Conservation (phyloP, 2,329 filamentous ascomycete species). For the Ophiocordyceps polyrhachis-furcata region DNA sequence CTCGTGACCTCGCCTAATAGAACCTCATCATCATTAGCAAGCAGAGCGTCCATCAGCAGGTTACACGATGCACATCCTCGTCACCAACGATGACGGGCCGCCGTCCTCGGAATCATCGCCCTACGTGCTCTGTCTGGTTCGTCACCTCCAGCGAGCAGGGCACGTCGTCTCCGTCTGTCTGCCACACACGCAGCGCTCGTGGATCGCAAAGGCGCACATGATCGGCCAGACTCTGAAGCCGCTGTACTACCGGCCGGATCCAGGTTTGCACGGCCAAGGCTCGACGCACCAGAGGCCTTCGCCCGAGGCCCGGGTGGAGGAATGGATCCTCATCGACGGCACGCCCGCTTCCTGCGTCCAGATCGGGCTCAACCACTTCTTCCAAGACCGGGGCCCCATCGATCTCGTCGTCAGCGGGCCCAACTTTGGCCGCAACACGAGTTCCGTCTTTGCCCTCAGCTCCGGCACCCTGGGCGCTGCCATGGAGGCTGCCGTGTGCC, state of each 20-base stretch:
- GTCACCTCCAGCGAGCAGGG: conserved; percentile 51
- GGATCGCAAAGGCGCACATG: conserved; percentile 97
- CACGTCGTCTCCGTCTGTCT: conserved; percentile 85
- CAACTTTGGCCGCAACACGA: conserved; percentile 71
- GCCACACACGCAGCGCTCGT: conserved; percentile 80
- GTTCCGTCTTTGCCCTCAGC: conserved; percentile 59
- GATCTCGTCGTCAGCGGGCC: conserved; percentile 66
- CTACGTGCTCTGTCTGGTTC: conserved; percentile 58
- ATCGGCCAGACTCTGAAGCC: conserved; percentile 77
- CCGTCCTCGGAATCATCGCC: conserved; percentile 62
- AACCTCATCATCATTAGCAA: not conserved
- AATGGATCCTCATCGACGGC: conserved; percentile 68
- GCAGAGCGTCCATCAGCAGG: not conserved
- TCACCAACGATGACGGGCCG: conserved; percentile 67
- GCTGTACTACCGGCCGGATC: conserved; percentile 55
- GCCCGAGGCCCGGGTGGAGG: conserved; percentile 40
- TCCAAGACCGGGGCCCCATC: conserved; percentile 49
- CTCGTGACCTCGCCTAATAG: too few species aligned
- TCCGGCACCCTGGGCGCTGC: conserved; percentile 64
- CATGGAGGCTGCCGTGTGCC: conserved; percentile 57
- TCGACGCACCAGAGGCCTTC: conserved; percentile 36
- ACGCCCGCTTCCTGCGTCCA: conserved; percentile 68
- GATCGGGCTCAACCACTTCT: conserved; percentile 67
- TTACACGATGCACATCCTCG: conserved; percentile 40
- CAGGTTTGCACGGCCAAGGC: conserved; percentile 19